Base-by-base conservation (phyloP, 2,329 filamentous ascomycete species). In the Aspergillus versicolor region DNA sequence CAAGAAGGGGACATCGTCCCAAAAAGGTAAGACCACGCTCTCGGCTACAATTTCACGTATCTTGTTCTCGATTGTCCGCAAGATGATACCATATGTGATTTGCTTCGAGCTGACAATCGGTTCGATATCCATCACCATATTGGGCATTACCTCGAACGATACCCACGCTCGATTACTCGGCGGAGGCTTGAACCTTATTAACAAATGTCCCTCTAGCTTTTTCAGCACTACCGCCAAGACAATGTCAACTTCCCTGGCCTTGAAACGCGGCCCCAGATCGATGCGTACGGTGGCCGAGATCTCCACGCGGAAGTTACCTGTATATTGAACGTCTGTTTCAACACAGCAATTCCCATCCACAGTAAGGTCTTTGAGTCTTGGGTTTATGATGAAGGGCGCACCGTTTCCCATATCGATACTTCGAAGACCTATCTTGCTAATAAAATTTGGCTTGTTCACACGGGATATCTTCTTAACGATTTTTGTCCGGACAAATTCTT, bases 161-260 rank as follows among this genome's bases (percentile, higher is more conserved):
- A 97, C 85, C 94, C 94, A 99, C n/a, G 96, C 74, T 41, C 94
- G 86, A 72, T 99, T 99, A 73, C 92, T 97, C 0, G 94, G 94
- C 15, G 93, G 91, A 6, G 94, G 91, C 73, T 99, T 99, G 73
- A 97, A 87, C 67, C 91, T 89, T 67, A 97, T 81, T 30, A 96
- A 77, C 45, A 90, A 76, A 66, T 96, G 93, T 0, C 94, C 94
- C 66, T 95, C 90, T 1, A 97, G 79, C 65, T 88, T 90, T 70
- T 90, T 92, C 56, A 97, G 73, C 1, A 94, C 88, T 3, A 92
- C 90, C 3, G 94, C 91, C 37, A 99, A 82, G 9, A 97, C 83
- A 50, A 99, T 81, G 61, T 93, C 92, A 48, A 97, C 92, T 72
- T 97, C 92, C 62, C 93, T 82, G 5, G 90, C 84, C 70, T 96